phyloP scores from a whole-genome alignment of 2,329 filamentous ascomycete genomes.

The Cladorrhinum sp. region DNA sequence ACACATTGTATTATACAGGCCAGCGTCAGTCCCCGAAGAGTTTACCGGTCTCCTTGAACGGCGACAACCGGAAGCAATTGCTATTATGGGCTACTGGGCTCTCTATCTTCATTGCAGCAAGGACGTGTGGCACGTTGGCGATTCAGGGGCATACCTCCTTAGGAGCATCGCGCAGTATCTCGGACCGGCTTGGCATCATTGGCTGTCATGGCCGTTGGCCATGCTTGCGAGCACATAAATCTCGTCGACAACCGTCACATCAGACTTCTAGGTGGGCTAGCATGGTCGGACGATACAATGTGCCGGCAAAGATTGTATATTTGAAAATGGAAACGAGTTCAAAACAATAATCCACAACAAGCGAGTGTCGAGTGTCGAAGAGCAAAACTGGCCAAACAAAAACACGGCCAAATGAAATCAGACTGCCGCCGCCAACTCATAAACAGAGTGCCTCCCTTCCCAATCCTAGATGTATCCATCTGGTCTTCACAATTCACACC shows the following conservation, averaged over 20 bases:
- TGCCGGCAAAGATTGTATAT: background rate
- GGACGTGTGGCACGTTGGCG: constrained; percentile 39
- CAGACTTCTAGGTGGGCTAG: background rate
- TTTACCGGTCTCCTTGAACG: constrained; percentile 37
- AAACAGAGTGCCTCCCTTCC: background rate
- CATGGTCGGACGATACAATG: background rate
- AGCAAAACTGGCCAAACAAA: background rate
- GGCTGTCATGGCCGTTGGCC: constrained; percentile 23
- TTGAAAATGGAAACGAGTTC: background rate
- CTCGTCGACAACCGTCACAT: background rate
- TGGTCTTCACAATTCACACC: too few species aligned
- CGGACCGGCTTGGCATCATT: constrained; percentile 21
- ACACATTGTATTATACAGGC: constrained; percentile 1
- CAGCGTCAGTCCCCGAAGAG: constrained; percentile 28
- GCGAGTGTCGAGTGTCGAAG: background rate
- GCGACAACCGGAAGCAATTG: constrained; percentile 41
- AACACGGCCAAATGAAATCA: background rate
- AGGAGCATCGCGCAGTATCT: constrained; percentile 27
- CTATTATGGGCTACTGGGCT: constrained; percentile 50
- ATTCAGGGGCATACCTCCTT: constrained; percentile 28
- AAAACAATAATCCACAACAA: too few species aligned
- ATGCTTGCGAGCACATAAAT: constrained; percentile 11
- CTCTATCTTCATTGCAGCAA: constrained; percentile 44
- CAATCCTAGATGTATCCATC: too few species aligned
- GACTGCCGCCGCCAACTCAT: background rate